These are phyloP conservation scores for Carpinus fangiana DNA, from an alignment of 306 rosid species.

Conservation along the genomic window DNA sequence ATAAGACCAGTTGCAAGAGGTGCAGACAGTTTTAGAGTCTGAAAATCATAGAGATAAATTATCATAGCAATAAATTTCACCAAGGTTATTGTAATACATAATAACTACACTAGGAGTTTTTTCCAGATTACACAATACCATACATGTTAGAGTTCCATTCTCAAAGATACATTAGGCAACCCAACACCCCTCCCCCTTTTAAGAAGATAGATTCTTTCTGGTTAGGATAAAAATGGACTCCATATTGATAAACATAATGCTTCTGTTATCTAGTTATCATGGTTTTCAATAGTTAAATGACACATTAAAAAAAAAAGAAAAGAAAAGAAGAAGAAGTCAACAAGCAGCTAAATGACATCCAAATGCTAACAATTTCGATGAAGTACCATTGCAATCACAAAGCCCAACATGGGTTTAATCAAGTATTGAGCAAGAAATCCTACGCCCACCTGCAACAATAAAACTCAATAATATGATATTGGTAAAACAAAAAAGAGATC, in stretches of 20 bases:
- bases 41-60: conserved; percentile 32
- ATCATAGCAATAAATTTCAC: conserved; percentile 9
- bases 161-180: neutral
- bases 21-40: conserved; percentile 87
- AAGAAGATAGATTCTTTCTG: neutral
- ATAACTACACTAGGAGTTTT: neutral
- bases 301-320: neutral
- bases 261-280: neutral
- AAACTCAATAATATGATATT: conserved; percentile 25
- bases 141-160: neutral
- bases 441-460: conserved; percentile 78
- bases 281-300: neutral
- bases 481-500: neutral
- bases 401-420: conserved; percentile 85
- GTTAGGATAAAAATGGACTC: neutral
- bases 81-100: neutral
- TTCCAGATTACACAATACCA: conserved; percentile 4
- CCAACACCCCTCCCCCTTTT: neutral
- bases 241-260: neutral
- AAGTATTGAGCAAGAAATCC: conserved; percentile 96
- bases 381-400: conserved; percentile 70
- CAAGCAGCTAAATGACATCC: neutral
- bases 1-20: conserved; percentile 98
- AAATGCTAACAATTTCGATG: conserved; percentile 13
- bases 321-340: neutral